These are phyloP conservation scores for Zymoseptoria tritici DNA, from an alignment of 2,329 filamentous ascomycete genomes.

Conservation along the genomic window DNA sequence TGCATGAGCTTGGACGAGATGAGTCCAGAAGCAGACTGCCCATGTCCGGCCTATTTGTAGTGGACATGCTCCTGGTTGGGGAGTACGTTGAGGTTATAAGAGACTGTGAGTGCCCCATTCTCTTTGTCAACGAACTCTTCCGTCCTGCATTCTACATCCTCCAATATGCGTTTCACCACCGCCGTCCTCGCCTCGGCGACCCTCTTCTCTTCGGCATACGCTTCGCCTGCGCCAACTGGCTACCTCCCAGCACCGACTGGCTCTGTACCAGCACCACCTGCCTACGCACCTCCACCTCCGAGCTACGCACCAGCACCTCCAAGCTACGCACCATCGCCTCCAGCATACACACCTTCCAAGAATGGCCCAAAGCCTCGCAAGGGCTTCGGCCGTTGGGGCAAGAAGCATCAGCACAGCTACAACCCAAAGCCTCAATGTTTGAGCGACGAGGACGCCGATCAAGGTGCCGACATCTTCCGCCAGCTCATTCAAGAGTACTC, in stretches of 20 bases:
- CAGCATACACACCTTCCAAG: conserved; percentile 1
- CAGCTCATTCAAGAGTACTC: conserved; percentile 26
- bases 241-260: neutral
- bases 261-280: neutral
- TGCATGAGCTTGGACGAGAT: neutral
- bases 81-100: conserved; percentile 1
- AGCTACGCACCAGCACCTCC: neutral
- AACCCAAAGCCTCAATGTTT: conserved; percentile 12
- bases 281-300: neutral
- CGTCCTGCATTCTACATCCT: conserved; percentile 1
- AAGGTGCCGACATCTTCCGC: conserved; percentile 24
- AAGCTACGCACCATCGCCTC: neutral
- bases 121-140: neutral
- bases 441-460: conserved; percentile 17
- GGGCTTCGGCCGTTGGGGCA: conserved; percentile 17
- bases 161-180: conserved; percentile 17
- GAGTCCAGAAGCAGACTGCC: neutral
- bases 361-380: conserved; percentile 10
- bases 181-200: conserved; percentile 16
- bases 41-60: neutral
- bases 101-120: neutral
- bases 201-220: conserved; percentile 12
- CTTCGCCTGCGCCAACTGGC: conserved; percentile 13
- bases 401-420: conserved; percentile 11
- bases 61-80: neutral